Percentiles rank a stretch among this genome's conserved stretches.
Conservation (phyloP, 2,329 filamentous ascomycete species). For the Penicillium sp. region DNA sequence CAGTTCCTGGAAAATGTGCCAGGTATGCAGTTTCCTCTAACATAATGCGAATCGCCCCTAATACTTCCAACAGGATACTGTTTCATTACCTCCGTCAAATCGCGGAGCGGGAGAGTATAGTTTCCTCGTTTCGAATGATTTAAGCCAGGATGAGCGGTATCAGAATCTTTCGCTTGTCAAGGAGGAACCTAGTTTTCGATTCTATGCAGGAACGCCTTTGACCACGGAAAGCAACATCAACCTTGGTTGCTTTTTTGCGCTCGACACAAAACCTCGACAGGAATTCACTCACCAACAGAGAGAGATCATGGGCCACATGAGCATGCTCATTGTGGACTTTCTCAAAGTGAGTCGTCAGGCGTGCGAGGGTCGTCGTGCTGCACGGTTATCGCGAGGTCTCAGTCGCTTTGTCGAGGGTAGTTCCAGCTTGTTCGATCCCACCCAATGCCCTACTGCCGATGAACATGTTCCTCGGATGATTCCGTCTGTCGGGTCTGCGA, state of each 20-base stretch:
- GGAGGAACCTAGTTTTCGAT: conserved; percentile 34
- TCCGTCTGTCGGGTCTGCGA: conserved; percentile 5
- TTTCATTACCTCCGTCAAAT: conserved; percentile 24
- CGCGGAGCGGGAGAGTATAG: conserved; percentile 15
- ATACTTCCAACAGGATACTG: conserved; percentile 25
- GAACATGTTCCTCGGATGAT: neutral
- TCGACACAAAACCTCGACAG: conserved; percentile 51
- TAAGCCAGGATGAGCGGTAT: conserved; percentile 37
- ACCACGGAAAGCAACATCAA: conserved; percentile 31
- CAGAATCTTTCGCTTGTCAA: conserved; percentile 34
- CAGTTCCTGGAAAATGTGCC: conserved; percentile 30
- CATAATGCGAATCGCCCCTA: conserved; percentile 1
- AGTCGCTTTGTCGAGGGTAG: conserved; percentile 51
- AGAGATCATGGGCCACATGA: conserved; percentile 54
- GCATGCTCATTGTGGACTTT: conserved; percentile 54
- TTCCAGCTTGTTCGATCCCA: conserved; percentile 27
- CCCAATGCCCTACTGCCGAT: conserved; percentile 2
- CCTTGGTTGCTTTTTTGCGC: conserved; percentile 46
- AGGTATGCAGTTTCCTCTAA: conserved; percentile 18
- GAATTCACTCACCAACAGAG: conserved; percentile 38
- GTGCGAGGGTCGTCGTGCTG: conserved; percentile 48
- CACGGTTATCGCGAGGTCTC: conserved; percentile 51
- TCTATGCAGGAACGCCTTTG: conserved; percentile 56
- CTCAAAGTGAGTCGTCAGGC: conserved; percentile 50
- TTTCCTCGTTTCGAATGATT: conserved; percentile 37